phyloP scores from a whole-genome alignment of 2,329 filamentous ascomycete genomes.

The Colletotrichum theobromicola region DNA sequence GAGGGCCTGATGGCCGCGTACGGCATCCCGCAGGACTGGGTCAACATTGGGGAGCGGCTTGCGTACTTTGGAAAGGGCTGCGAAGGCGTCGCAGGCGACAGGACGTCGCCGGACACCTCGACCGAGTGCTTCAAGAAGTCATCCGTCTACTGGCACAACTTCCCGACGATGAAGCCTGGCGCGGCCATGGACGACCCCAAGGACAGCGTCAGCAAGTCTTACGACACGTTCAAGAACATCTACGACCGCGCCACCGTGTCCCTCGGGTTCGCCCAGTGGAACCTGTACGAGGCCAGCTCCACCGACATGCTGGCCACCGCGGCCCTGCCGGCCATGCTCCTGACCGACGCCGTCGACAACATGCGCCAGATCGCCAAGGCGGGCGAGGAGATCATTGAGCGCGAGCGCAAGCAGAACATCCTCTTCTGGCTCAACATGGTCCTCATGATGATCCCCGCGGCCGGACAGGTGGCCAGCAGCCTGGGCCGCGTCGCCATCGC shows the following conservation, averaged over 20 bases:
- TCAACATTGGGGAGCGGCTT: background rate
- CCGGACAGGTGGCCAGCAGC: background rate
- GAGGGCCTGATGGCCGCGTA: background rate
- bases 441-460: constrained; percentile 2
- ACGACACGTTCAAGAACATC: background rate
- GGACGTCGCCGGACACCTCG: background rate
- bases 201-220: background rate
- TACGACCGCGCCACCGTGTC: background rate
- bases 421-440: background rate
- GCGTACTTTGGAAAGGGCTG: background rate
- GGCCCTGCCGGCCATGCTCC: background rate
- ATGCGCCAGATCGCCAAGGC: background rate
- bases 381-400: background rate
- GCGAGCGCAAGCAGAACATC: background rate
- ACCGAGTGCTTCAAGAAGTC: background rate
- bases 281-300: background rate
- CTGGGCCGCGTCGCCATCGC: background rate
- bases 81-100: background rate
- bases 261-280: background rate
- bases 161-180: background rate
- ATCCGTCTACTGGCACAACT: background rate
- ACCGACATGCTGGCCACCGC: background rate
- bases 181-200: background rate
- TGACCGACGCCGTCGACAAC: background rate
- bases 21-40: background rate